Conservation (phyloP, 768 basidiomycete genomes). For the Lactifluus hygrophoroides region DNA sequence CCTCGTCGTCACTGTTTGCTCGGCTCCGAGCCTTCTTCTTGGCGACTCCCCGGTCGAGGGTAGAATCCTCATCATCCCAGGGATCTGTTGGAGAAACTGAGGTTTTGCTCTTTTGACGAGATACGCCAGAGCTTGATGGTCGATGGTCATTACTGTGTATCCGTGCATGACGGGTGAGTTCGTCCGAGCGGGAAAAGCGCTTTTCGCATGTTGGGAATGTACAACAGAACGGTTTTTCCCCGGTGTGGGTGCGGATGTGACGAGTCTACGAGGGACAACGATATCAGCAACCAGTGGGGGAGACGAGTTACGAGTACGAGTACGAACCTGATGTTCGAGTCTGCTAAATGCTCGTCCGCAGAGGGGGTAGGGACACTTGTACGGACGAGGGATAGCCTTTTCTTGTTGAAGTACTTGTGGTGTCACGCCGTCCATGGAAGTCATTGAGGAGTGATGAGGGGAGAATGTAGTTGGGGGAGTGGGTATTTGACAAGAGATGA, state of each 20-base stretch:
- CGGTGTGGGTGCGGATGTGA: slow-evolving; percentile 96
- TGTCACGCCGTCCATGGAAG: not conserved
- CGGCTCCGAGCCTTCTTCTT: slow-evolving; percentile 58
- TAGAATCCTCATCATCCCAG: slow-evolving; percentile 17
- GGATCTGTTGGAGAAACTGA: slow-evolving; percentile 7
- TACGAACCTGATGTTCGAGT: slow-evolving; percentile 85
- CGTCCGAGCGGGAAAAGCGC: slow-evolving; percentile 96
- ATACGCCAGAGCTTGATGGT: slow-evolving; percentile 7
- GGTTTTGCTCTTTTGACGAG: slow-evolving; percentile 6
- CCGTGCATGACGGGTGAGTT: slow-evolving; percentile 90
- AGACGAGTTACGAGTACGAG: not conserved
- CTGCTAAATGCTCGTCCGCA: slow-evolving; percentile 95
- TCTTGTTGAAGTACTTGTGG: not conserved
- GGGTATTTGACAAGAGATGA: not conserved
- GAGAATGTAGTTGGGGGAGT: not conserved
- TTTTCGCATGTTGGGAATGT: slow-evolving; percentile 93
- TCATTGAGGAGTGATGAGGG: not conserved
- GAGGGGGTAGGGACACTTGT: slow-evolving; percentile 89
- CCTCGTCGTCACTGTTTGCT: slow-evolving; percentile 80
- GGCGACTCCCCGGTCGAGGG: slow-evolving; percentile 2
- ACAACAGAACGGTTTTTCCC: slow-evolving; percentile 95
- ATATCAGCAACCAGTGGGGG: not conserved
- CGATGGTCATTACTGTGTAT: slow-evolving; percentile 70
- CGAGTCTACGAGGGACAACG: slow-evolving; percentile 59
- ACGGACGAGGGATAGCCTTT: slow-evolving; percentile 51